Evolutionary conservation across 169 alveolate species (phyloP).

Genomic region (Cryptosporidium baileyi): DNA sequence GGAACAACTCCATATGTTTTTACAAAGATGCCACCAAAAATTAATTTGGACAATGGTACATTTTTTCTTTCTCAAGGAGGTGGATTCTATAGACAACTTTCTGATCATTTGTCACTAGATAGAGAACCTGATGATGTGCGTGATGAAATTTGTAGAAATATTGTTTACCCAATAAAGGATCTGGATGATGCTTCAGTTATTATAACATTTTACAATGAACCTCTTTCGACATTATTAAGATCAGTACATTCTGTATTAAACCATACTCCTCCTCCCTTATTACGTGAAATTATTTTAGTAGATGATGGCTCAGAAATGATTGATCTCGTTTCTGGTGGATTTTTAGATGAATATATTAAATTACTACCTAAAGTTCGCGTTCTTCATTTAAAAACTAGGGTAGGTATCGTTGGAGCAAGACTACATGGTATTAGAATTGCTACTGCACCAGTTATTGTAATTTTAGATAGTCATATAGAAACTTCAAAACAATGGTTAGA

Average conservation of each 20-base stretch:
- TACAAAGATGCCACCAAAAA: not conserved
- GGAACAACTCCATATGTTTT: slow-evolving; percentile 65
- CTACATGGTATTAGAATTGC: slow-evolving; percentile 68
- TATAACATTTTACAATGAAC: slow-evolving; percentile 72
- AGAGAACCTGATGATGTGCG: slow-evolving; percentile 43
- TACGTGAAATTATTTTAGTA: slow-evolving; percentile 73
- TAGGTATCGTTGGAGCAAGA: slow-evolving; percentile 74
- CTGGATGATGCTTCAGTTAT: slow-evolving; percentile 70
- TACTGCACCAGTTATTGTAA: slow-evolving; percentile 69
- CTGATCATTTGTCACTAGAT: slow-evolving; percentile 44
- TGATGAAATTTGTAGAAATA: slow-evolving; percentile 14
- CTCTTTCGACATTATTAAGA: slow-evolving; percentile 70
- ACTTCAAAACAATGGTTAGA: slow-evolving; percentile 74
- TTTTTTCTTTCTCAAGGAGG: slow-evolving; percentile 17
- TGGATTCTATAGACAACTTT: slow-evolving; percentile 41
- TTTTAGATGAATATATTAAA: slow-evolving; percentile 67
- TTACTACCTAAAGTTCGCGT: slow-evolving; percentile 66
- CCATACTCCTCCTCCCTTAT: slow-evolving; percentile 73
- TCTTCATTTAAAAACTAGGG: slow-evolving; percentile 21
- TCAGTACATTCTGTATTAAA: slow-evolving; percentile 74
- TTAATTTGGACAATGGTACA: not conserved
- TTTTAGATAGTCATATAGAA: slow-evolving; percentile 75
- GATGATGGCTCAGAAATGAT: slow-evolving; percentile 72
- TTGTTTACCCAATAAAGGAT: slow-evolving; percentile 22
- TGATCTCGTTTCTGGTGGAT: slow-evolving; percentile 68